Conservation (phyloP, 139 green algal species). For the Penium margaritaceum region DNA sequence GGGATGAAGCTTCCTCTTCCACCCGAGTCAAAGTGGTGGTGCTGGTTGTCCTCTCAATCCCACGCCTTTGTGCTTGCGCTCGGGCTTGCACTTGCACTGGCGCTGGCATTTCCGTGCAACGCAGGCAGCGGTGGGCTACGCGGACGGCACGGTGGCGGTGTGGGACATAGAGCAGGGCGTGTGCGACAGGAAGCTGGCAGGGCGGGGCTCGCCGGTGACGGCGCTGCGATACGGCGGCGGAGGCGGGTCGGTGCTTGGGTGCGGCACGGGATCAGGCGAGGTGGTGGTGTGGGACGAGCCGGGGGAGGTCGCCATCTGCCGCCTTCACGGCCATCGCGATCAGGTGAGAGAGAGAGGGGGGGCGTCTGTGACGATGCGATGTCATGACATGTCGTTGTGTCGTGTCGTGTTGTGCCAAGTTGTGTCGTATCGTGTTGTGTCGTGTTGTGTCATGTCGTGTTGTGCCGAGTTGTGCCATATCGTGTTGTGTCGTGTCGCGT, state of each 20-base stretch:
- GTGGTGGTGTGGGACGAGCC: slow-evolving; percentile 90
- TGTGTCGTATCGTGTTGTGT: too few species aligned
- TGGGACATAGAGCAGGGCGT: slow-evolving; percentile 74
- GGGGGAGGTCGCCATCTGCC: slow-evolving; percentile 73
- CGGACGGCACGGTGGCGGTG: slow-evolving; percentile 52
- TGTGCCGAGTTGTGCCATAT: too few species aligned
- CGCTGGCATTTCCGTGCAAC: too few species aligned
- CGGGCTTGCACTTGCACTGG: too few species aligned
- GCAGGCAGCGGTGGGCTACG: slow-evolving; percentile 43
- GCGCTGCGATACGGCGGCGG: slow-evolving; percentile 54
- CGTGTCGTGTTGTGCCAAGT: too few species aligned
- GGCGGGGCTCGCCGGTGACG: slow-evolving; percentile 34
- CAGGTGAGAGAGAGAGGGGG: slow-evolving; percentile 7
- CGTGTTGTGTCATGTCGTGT: too few species aligned
- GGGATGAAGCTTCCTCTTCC: too few species aligned
- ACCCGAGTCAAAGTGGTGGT: too few species aligned
- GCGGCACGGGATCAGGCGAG: slow-evolving; percentile 75
- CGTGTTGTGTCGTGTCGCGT: too few species aligned
- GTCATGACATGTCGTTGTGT: too few species aligned
- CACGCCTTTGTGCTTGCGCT: too few species aligned
- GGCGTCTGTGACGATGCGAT: not conserved
- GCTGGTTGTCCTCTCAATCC: too few species aligned
- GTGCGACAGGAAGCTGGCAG: slow-evolving; percentile 62
- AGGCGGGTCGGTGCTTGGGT: slow-evolving; percentile 70
- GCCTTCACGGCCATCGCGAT: slow-evolving; percentile 78